Evolutionary conservation across 228 moss, liverwort and hornwort genomes (phyloP).

Genomic region (Sphagnum magellanicum): DNA sequence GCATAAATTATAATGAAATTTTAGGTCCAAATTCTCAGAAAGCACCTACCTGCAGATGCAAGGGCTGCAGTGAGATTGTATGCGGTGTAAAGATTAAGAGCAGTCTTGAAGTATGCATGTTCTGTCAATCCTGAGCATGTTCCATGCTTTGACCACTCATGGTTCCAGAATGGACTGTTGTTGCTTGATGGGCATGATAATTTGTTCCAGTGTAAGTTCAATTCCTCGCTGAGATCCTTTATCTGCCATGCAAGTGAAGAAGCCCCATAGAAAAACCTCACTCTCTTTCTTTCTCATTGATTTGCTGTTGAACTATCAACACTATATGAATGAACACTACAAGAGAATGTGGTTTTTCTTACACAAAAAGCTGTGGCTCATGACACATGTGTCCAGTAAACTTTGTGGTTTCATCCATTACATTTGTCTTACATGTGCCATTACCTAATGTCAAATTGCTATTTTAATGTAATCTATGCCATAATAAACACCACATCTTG

Average conservation of each 20-base stretch:
- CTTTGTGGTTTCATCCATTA: not conserved
- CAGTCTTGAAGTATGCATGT: conserved; percentile 52
- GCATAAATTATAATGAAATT: no score
- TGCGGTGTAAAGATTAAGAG: conserved; percentile 36
- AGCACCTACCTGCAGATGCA: conserved; percentile 39
- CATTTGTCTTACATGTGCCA: not conserved
- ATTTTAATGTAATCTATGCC: no score
- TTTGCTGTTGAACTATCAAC: no score
- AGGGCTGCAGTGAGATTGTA: conserved; percentile 59
- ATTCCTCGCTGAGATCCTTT: conserved; percentile 41
- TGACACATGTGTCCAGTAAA: not conserved
- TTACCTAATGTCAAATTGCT: no score
- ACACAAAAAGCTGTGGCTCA: no score
- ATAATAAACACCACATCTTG: no score
- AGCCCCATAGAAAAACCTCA: no score
- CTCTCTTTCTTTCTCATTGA: no score
- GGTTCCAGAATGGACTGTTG: conserved; percentile 69
- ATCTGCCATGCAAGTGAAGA: conserved; percentile 30
- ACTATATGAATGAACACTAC: no score
- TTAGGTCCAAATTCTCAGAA: no score
- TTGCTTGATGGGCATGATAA: conserved; percentile 77
- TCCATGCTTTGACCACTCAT: conserved; percentile 97
- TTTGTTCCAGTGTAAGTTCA: conserved; percentile 73
- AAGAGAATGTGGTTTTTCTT: no score
- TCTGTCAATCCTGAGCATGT: conserved; percentile 72